phyloP scores from a whole-genome alignment of 164 flowering plant species.

The Dillenia suffruticosa region DNA sequence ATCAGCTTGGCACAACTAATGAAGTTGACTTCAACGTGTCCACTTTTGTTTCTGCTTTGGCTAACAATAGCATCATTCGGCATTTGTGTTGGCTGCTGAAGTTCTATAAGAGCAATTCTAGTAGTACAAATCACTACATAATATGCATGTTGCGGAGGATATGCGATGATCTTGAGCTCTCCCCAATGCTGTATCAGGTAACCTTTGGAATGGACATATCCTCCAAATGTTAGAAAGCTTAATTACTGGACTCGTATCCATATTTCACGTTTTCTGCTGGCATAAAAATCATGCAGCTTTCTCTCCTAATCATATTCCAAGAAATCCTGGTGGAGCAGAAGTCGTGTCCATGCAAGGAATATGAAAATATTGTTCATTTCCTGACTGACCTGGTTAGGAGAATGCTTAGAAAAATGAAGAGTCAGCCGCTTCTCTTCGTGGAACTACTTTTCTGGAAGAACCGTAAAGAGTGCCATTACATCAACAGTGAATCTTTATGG shows the following conservation, averaged over 20 bases:
- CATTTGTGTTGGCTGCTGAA: constrained; percentile 90
- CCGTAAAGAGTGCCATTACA: constrained; percentile 75
- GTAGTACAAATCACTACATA: constrained; percentile 63
- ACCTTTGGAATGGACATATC: constrained; percentile 1
- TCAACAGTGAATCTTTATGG: constrained; percentile 58
- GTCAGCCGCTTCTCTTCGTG: constrained; percentile 83
- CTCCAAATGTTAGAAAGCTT: not conserved
- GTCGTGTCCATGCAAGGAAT: constrained; percentile 53
- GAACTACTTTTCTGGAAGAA: constrained; percentile 91
- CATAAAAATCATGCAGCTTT: constrained; percentile 56
- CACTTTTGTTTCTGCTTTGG: constrained; percentile 59
- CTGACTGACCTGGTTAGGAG: constrained; percentile 61
- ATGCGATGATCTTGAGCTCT: constrained; percentile 80
- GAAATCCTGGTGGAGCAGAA: constrained; percentile 81
- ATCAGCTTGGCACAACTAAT: constrained; percentile 30
- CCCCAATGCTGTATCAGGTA: constrained; percentile 98
- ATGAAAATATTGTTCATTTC: constrained; percentile 63
- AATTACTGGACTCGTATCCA: not conserved
- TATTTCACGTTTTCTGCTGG: constrained; percentile 8
- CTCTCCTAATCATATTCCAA: constrained; percentile 68
- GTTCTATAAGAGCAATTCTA: constrained; percentile 78
- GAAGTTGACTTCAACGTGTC: constrained; percentile 88
- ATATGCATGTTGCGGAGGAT: constrained; percentile 60
- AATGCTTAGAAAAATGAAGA: constrained; percentile 80
- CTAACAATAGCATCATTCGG: constrained; percentile 57